These are phyloP conservation scores for Aphelidium insulamus DNA, from an alignment of 371 early-diverging fungal genomes.

Conservation along the genomic window DNA sequence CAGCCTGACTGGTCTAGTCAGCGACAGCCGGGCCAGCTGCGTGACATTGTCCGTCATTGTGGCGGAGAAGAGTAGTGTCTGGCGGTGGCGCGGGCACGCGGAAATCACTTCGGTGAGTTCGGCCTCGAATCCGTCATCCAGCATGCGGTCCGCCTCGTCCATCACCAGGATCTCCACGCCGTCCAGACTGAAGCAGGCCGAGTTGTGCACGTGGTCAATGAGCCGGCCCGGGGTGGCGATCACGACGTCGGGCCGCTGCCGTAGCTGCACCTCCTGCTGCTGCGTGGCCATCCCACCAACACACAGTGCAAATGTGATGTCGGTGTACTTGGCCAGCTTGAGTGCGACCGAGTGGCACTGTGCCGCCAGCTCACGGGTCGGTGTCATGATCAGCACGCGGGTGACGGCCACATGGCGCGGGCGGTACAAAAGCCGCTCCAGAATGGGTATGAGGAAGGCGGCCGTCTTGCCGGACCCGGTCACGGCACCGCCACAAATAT, in stretches of 20 bases:
- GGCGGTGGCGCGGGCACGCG: constrained; percentile 66
- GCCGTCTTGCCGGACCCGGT: constrained; percentile 99
- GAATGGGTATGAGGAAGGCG: constrained; percentile 91
- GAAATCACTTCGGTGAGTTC: constrained; percentile 91
- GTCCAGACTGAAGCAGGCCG: constrained; percentile 63
- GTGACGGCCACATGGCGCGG: constrained; percentile 53
- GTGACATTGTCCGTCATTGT: constrained; percentile 99
- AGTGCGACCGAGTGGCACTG: constrained; percentile 83
- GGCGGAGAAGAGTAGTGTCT: constrained; percentile 97
- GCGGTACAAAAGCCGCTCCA: constrained; percentile 81
- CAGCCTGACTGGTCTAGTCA: constrained; percentile 71
- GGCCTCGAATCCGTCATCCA: constrained; percentile 97
- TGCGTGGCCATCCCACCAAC: constrained; percentile 85
- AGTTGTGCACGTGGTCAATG: constrained; percentile 94
- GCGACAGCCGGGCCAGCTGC: constrained; percentile 74
- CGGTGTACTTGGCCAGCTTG: constrained; percentile 69
- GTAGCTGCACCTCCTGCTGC: constrained; percentile 76
- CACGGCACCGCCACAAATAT: constrained; percentile 97
- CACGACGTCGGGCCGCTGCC: constrained; percentile 81
- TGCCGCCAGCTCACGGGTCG: constrained; percentile 98
- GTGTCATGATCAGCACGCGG: constrained; percentile 89
- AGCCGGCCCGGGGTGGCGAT: constrained; percentile 99
- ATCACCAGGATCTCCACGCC: constrained; percentile 90
- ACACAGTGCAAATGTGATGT: constrained; percentile 62
- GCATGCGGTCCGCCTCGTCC: constrained; percentile 99